Evolutionary conservation across 225 moss, liverwort and hornwort genomes (phyloP).

Genomic region (Marchantia polymorpha): DNA sequence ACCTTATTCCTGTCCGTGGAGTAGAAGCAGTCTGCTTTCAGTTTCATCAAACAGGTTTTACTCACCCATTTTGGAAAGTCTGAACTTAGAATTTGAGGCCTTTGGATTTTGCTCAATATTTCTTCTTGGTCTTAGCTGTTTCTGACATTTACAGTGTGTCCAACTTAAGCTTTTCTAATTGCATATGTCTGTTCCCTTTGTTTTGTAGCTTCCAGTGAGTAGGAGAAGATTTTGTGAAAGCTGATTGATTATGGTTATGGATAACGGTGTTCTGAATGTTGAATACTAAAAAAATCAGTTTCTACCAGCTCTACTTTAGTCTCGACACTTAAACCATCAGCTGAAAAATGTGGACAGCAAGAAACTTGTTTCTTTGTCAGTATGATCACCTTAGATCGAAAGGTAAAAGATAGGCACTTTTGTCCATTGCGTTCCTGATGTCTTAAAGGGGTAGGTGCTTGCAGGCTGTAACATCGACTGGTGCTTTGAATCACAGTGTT

Average conservation of each 20-base stretch:
- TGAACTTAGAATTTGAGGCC: background rate
- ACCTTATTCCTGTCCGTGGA: background rate
- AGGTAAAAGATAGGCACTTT: too few species aligned
- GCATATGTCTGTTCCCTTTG: background rate
- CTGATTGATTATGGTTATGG: too few species aligned
- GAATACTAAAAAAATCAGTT: too few species aligned
- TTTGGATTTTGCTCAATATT: background rate
- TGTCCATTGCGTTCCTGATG: background rate
- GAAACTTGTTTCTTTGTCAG: too few species aligned
- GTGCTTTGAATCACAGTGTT: conserved; percentile 68
- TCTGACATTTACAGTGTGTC: background rate
- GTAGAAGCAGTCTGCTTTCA: background rate
- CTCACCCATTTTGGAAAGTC: background rate
- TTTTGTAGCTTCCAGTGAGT: too few species aligned
- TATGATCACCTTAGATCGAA: too few species aligned
- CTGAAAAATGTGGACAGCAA: too few species aligned
- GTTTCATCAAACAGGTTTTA: background rate
- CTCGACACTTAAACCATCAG: too few species aligned
- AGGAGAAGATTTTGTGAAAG: too few species aligned
- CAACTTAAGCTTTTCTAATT: background rate
- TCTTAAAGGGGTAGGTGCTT: background rate
- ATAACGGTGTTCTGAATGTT: too few species aligned
- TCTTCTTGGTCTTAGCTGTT: background rate
- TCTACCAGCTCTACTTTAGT: too few species aligned
- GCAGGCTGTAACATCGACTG: conserved; percentile 83